phyloP scores from a whole-genome alignment of 202 grass and related monocot genomes.

The Eragrostis tef region DNA sequence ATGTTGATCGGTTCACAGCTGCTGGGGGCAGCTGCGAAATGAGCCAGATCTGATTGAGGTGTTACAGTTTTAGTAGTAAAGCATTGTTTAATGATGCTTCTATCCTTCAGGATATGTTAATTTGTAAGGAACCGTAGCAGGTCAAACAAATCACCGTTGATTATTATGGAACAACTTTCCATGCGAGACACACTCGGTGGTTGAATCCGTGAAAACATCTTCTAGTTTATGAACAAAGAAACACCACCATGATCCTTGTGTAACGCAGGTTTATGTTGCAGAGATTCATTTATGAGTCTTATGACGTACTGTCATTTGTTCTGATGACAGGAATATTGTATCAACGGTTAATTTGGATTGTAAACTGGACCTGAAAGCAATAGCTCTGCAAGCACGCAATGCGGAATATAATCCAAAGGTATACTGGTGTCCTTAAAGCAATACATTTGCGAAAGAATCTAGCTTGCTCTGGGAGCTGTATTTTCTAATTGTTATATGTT shows the following conservation, averaged over 20 bases:
- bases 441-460: background rate
- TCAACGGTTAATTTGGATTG: constrained; percentile 95
- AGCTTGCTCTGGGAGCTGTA: background rate
- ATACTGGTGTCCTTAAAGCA: constrained; percentile 10
- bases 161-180: background rate
- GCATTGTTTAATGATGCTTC: background rate
- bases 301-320: background rate
- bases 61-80: background rate
- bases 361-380: constrained; percentile 85
- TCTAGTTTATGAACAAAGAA: background rate
- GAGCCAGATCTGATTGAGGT: background rate
- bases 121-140: background rate
- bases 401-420: constrained; percentile 98
- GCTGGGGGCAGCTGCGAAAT: background rate
- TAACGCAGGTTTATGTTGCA: background rate
- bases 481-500: background rate
- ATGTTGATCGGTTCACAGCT: background rate
- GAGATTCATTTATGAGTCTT: background rate
- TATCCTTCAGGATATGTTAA: background rate
- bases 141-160: background rate
- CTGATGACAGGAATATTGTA: constrained; percentile 77
- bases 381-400: constrained; percentile 91
- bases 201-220: background rate
- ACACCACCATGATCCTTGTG: background rate
- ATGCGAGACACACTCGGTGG: background rate